Conservation (phyloP, 1,284 basidiomycete genomes). For the Anthracocystis walkeri region DNA sequence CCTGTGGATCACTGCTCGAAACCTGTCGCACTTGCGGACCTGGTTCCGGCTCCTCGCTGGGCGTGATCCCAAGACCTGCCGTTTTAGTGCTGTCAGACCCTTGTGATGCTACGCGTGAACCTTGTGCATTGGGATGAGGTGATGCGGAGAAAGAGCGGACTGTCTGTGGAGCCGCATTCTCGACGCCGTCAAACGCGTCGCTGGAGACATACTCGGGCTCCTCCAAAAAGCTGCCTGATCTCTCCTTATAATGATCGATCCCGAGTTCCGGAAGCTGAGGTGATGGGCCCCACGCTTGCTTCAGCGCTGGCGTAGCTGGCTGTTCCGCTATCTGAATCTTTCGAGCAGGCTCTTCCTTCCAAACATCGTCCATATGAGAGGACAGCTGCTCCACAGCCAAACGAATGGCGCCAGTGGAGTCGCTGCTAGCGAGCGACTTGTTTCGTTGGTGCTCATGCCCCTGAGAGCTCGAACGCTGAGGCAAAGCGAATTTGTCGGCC, state of each 20-base stretch:
- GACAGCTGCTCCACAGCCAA: conserved; percentile 52
- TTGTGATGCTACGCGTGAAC: not conserved
- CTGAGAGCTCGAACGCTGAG: conserved; percentile 48
- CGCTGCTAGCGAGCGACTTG: conserved; percentile 32
- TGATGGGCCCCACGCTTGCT: conserved; percentile 49
- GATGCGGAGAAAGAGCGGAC: conserved; percentile 8
- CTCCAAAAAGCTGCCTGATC: conserved; percentile 55
- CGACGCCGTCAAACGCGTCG: not conserved
- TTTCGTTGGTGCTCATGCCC: conserved; percentile 30
- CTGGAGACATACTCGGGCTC: conserved; percentile 34
- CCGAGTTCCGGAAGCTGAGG: conserved; percentile 54
- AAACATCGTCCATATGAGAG: conserved; percentile 55
- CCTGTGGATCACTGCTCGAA: not conserved
- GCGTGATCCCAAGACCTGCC: conserved; percentile 28
- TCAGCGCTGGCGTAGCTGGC: conserved; percentile 7
- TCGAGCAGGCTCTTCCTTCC: conserved; percentile 35
- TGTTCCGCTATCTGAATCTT: conserved; percentile 16
- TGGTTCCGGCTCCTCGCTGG: not conserved
- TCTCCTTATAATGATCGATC: conserved; percentile 35
- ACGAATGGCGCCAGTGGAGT: conserved; percentile 36
- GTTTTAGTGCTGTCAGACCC: not conserved
- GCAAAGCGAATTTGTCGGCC: conserved; percentile 18
- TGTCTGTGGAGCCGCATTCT: not conserved
- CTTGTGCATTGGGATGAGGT: conserved; percentile 5
- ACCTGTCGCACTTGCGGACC: not conserved